phyloP scores from a whole-genome alignment of 305 asterid genomes.

The Rubia peregrina region DNA sequence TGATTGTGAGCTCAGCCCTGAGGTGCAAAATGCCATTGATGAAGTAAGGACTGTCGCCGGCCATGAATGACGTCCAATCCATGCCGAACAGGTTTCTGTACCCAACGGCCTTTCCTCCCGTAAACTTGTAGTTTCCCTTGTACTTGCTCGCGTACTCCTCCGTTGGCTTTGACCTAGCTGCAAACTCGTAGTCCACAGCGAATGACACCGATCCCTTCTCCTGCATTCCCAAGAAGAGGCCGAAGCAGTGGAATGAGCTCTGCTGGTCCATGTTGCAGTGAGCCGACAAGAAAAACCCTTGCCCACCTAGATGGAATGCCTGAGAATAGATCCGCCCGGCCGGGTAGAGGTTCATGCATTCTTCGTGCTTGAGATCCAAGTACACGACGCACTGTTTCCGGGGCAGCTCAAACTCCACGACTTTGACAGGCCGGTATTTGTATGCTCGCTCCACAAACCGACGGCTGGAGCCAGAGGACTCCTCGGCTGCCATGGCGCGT shows the following conservation, averaged over 20 bases:
- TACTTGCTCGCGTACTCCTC: conserved; percentile 74
- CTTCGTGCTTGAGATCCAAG: conserved; percentile 78
- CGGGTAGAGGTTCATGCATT: conserved; percentile 64
- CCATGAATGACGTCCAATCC: conserved; percentile 81
- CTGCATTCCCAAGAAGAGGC: conserved; percentile 94
- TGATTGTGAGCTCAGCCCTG: conserved; percentile 85
- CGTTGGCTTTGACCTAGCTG: conserved; percentile 74
- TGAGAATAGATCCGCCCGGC: conserved; percentile 84
- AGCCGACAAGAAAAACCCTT: conserved; percentile 86
- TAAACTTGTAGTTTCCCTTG: conserved; percentile 81
- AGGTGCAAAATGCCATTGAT: conserved; percentile 71
- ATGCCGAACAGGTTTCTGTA: conserved; percentile 71
- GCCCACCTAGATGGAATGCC: conserved; percentile 90
- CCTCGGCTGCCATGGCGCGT: conserved; percentile 55
- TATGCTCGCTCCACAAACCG: conserved; percentile 77
- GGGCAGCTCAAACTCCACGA: conserved; percentile 72
- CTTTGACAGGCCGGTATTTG: conserved; percentile 86
- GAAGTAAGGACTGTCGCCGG: conserved; percentile 74
- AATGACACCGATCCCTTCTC: conserved; percentile 73
- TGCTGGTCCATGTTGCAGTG: conserved; percentile 96
- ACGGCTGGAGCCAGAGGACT: conserved; percentile 39
- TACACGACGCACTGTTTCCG: conserved; percentile 85
- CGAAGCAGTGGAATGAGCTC: conserved; percentile 73
- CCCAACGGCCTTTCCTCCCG: conserved; percentile 95
- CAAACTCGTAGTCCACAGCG: conserved; percentile 80